These are phyloP conservation scores for Lactarius sanguifluus DNA, from an alignment of 768 basidiomycete species.

Conservation along the genomic window DNA sequence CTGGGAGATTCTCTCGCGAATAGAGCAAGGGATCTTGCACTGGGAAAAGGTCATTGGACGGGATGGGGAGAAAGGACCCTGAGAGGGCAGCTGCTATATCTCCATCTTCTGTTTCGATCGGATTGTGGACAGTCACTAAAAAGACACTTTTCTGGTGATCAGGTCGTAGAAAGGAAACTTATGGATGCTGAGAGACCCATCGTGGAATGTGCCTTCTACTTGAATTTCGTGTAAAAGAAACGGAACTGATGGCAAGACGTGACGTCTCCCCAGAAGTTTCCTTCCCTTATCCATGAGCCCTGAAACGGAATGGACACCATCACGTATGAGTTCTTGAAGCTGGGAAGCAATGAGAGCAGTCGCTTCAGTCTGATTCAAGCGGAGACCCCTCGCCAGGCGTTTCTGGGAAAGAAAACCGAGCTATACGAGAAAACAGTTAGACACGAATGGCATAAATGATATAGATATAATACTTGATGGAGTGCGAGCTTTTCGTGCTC, in stretches of 20 bases:
- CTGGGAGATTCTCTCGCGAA: slow-evolving; percentile 58
- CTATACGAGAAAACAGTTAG: slow-evolving; percentile 39
- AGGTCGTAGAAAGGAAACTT: slow-evolving; percentile 14
- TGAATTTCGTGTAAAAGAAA: slow-evolving; percentile 81
- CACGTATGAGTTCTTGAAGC: slow-evolving; percentile 90
- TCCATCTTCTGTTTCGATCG: slow-evolving; percentile 82
- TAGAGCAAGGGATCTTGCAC: slow-evolving; percentile 49
- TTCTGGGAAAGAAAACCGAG: slow-evolving; percentile 90
- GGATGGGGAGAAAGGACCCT: slow-evolving; percentile 89
- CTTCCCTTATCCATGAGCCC: slow-evolving; percentile 96
- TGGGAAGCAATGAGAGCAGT: slow-evolving; percentile 88
- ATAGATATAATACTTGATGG: slow-evolving; percentile 48
- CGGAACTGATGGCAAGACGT: slow-evolving; percentile 83
- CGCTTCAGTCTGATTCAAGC: slow-evolving; percentile 85
- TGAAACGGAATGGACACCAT: slow-evolving; percentile 82
- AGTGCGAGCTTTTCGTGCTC: slow-evolving; percentile 75
- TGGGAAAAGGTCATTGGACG: slow-evolving; percentile 65
- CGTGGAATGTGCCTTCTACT: slow-evolving; percentile 89
- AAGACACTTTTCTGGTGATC: slow-evolving; percentile 62
- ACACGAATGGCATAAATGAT: slow-evolving; percentile 32
- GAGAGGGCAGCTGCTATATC: slow-evolving; percentile 84
- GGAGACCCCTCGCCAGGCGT: slow-evolving; percentile 89
- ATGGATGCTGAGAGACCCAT: slow-evolving; percentile 55
- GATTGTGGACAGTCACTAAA: slow-evolving; percentile 96
- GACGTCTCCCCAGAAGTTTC: slow-evolving; percentile 78